Conservation (phyloP, 106 monocot genomes). For the Dendrobium nobile region DNA sequence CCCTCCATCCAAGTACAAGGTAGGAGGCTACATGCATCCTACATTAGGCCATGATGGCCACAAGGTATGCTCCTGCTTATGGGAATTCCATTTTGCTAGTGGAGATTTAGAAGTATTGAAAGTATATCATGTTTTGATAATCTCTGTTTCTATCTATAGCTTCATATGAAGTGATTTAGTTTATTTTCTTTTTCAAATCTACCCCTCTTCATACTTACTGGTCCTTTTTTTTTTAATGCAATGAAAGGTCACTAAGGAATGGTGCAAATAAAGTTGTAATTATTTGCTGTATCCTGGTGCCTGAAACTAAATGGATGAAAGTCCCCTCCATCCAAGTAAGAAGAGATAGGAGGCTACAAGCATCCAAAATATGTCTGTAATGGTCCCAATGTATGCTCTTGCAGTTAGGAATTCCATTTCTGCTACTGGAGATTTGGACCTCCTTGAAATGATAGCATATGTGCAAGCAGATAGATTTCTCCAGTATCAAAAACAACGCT, state of each 20-base stretch:
- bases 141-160: background rate
- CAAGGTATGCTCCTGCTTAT: too few relatives aligned
- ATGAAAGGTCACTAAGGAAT: background rate
- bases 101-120: background rate
- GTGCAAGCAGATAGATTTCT: too few relatives aligned
- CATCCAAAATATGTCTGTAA: background rate
- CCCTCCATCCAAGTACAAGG: background rate
- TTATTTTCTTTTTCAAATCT: background rate
- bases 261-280: background rate
- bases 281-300: slow-evolving; percentile 1
- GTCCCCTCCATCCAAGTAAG: slow-evolving; percentile 4
- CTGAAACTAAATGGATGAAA: background rate
- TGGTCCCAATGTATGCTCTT: too few relatives aligned
- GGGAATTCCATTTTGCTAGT: too few relatives aligned
- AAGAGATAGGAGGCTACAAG: slow-evolving; percentile 1
- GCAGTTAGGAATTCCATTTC: background rate
- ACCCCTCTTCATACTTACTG: background rate
- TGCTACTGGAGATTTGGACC: background rate
- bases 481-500: too few relatives aligned
- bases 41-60: background rate
- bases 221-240: background rate
- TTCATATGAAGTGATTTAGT: background rate
- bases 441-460: too few relatives aligned
- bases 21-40: slow-evolving; percentile 1
- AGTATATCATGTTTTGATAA: background rate